Base-by-base conservation (phyloP, 495 filamentous ascomycete species). In the Tuber calosporum region DNA sequence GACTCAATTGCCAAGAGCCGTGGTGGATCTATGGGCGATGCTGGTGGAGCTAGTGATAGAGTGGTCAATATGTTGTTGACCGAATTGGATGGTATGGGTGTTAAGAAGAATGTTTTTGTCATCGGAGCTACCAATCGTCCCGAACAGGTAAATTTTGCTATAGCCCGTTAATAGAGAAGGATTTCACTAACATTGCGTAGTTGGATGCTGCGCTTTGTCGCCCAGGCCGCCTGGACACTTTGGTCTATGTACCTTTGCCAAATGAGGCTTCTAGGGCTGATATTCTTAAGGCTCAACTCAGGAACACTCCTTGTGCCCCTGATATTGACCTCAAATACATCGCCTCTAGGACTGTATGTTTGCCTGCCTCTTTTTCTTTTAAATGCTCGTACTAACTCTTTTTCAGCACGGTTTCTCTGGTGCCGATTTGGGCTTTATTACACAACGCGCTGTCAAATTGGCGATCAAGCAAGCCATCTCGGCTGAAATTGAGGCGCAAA, bases 81-180 rank as follows among this genome's bases (percentile, higher is more conserved):
- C 72, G 93, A 82, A 37, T 74, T 82, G 72, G 80, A 82, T 66
- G 80, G 80, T 75, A 82, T 82, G 80, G 80, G 96, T 68, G 97
- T 94, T 11, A 99, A 99, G 92, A 99, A 99, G 91, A 99, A 99
- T 84, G 95, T 99, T 79, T 99, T 99, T 86, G 95, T 99, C 79
- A 99, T 99, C 80, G 95, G 95, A 84, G 95, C 95, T 42, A 99
- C 95, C 82, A 99, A 99, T 86, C 89, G 95, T 85, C 95, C 95
- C 58, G 95, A 99, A 86, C 95, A 98, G 74, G 79, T 80, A 77
- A 43, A 62, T 36, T 11, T 66, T 36, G 15, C 30, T 42, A 36
- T 45, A 26, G 13, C 26, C 34, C 38, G 13, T 68, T 22, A 26
- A 26, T 71, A 19, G 37, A 48, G 13, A 72, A 70, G 4, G 34